Conservation (phyloP, 148 eudicot genomes). For the Chenopodium berlandieri region DNA sequence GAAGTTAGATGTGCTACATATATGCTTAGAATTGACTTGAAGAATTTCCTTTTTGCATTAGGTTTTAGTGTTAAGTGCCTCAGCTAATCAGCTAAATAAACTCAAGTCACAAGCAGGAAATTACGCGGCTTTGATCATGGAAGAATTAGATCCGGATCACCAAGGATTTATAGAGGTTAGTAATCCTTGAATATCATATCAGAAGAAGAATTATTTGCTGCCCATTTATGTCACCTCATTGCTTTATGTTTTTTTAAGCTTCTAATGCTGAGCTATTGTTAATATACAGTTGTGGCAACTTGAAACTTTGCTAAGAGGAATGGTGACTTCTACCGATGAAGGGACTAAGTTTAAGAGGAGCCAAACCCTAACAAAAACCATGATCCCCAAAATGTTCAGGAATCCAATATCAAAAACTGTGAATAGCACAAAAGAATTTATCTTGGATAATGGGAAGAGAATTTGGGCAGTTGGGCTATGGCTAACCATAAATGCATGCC, state of each 20-base stretch:
- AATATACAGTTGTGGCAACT: slow-evolving; percentile 88
- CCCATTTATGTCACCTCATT: neutral
- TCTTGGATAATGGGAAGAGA: slow-evolving; percentile 80
- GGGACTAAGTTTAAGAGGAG: slow-evolving; percentile 38
- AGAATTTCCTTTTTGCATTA: slow-evolving; percentile 7
- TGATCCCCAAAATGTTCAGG: slow-evolving; percentile 68
- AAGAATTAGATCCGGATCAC: slow-evolving; percentile 91
- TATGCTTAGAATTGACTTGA: slow-evolving; percentile 11
- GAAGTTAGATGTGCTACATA: neutral
- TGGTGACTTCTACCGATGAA: slow-evolving; percentile 56
- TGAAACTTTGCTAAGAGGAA: slow-evolving; percentile 73
- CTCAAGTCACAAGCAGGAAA: slow-evolving; percentile 70
- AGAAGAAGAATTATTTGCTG: neutral
- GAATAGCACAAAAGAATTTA: slow-evolving; percentile 42
- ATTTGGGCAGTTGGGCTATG: slow-evolving; percentile 60
- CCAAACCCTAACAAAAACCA: slow-evolving; percentile 63
- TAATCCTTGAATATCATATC: neutral
- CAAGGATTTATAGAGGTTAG: slow-evolving; percentile 81
- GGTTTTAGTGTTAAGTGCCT: slow-evolving; percentile 92
- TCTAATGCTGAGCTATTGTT: neutral
- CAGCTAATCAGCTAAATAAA: slow-evolving; percentile 80
- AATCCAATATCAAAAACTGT: slow-evolving; percentile 52
- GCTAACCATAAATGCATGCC: slow-evolving; percentile 46
- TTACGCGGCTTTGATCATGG: slow-evolving; percentile 95
- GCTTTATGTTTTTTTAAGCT: neutral